A percentile compares a stretch with the other conserved stretches of the same genome.
These are phyloP conservation scores for Actinomortierella wolfii DNA, from an alignment of 371 early-diverging fungal genomes.

Conservation along the genomic window DNA sequence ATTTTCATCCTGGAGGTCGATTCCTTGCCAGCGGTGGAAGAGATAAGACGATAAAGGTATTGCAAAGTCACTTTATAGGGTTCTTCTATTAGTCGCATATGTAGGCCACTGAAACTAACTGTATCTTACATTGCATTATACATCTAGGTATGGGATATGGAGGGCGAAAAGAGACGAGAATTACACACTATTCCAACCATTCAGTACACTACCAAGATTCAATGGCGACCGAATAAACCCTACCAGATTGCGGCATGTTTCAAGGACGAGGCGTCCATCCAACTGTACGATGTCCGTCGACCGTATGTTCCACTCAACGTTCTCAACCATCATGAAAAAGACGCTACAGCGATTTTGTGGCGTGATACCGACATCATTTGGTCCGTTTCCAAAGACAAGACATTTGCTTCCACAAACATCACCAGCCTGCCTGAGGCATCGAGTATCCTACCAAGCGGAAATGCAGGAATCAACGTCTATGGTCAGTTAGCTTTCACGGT, in stretches of 20 bases:
- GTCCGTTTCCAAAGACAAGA: constrained; percentile 81
- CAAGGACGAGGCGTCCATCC: constrained; percentile 67
- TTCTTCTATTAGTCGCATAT: neutral
- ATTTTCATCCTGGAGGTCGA: constrained; percentile 82
- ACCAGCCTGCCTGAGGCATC: constrained; percentile 52
- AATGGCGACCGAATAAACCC: constrained; percentile 78
- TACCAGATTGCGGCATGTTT: constrained; percentile 81
- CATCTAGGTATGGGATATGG: constrained; percentile 79
- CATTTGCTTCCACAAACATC: constrained; percentile 65
- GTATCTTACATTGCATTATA: neutral
- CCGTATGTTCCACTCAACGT: constrained; percentile 75
- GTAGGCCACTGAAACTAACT: neutral
- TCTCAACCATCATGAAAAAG: constrained; percentile 74
- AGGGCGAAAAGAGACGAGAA: constrained; percentile 68
- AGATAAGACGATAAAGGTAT: constrained; percentile 82
- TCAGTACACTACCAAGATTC: constrained; percentile 72
- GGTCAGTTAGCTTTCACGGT: constrained; percentile 75
- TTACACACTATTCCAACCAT: constrained; percentile 72
- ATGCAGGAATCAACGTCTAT: constrained; percentile 72
- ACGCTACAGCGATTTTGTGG: constrained; percentile 81
- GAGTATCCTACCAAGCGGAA: constrained; percentile 53
- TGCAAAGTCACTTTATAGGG: neutral
- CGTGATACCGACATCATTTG: constrained; percentile 64
- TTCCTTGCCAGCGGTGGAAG: constrained; percentile 83
- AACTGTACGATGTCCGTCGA: constrained; percentile 78